Conservation (phyloP, 768 basidiomycete species). For the Russula sp. region DNA sequence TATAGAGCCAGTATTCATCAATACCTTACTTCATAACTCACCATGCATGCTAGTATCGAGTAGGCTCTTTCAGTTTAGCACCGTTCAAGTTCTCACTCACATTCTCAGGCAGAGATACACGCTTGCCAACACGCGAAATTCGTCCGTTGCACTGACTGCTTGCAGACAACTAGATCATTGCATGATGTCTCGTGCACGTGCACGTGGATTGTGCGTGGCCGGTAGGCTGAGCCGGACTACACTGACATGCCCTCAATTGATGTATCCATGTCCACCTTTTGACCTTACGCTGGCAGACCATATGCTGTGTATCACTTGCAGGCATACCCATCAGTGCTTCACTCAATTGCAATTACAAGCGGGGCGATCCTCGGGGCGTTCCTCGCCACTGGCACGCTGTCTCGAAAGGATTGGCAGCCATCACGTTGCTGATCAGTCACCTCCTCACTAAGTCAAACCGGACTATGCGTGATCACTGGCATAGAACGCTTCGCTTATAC, state of each 20-base stretch:
- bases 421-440: background rate
- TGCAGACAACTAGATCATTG: background rate
- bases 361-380: too few relatives aligned
- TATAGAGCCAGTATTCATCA: background rate
- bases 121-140: background rate
- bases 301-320: background rate
- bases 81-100: background rate
- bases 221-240: too few relatives aligned
- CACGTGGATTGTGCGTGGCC: background rate
- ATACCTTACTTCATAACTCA: background rate
- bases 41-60: background rate
- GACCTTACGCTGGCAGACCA: background rate
- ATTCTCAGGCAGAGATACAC: background rate
- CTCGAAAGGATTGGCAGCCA: background rate
- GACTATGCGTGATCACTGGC: background rate
- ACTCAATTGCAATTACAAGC: background rate
- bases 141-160: background rate
- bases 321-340: background rate
- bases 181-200: slow-evolving; percentile 3
- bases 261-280: background rate
- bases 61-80: background rate
- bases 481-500: background rate
- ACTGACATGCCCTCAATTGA: background rate
- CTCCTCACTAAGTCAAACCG: background rate
- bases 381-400: background rate